Base-by-base conservation (phyloP, 2,329 filamentous ascomycete genomes). In the Cladosporium colombiae region DNA sequence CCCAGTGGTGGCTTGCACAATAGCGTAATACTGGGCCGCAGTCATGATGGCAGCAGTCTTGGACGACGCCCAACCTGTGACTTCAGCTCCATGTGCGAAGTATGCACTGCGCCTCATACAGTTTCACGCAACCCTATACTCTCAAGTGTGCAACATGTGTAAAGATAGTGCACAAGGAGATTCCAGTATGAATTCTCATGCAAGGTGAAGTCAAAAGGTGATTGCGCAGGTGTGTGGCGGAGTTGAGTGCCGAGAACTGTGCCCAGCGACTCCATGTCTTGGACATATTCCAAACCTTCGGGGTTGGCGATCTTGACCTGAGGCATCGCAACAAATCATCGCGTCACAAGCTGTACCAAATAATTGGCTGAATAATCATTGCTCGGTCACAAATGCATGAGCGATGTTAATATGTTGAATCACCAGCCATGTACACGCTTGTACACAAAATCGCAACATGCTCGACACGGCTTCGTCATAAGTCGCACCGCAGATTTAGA, bases 161-260 rank as follows among this genome's bases (percentile, higher is more conserved):
- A 57, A 57, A 27, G 21, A 57, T 57, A 57, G 55, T 37, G 29
- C 33, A 40, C 3, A 37, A 21, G 14, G 25, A n/a, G n/a, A 3
- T 29, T 31, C 6, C 31, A 25, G 16, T 13, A 14, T n/a, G 10
- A 13, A 5, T 27, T 37, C 5, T 21, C 14, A 49, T 61, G 58
- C 40, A 50, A 61, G 25, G 27, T 61, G 27, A 61, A 50, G 58
- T 49, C 44, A 60, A 57, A 46, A 58, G 33, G 53, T 52, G 67
- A 61, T 29, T 59, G 55, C 62, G 63, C 78, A 68, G 3, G 77
- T 46, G 40, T 46, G 40, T 79, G 2, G 75, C 72, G 0, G 71
- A 70, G 77, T 46, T 77, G 79, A 66, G 78, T 79, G 67, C 74
- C 72, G 40, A 67, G 49, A 18, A 68, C 71, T 1, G 69, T 80